Conservation (phyloP, 305 asterid species). For the Fraxinus paxiana region DNA sequence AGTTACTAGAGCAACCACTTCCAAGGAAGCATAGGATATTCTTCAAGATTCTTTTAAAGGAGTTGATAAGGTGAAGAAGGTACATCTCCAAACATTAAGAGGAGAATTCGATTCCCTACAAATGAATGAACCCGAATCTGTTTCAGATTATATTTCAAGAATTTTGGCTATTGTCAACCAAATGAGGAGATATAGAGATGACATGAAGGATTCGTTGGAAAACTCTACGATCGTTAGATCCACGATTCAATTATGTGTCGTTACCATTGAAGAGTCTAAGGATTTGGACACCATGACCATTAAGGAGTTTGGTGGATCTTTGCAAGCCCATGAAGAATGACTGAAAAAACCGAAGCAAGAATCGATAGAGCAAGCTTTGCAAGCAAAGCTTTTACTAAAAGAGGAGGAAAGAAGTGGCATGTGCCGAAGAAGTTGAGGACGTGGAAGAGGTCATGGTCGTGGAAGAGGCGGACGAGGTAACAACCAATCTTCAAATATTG, state of each 20-base stretch:
- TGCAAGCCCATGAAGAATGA: not conserved
- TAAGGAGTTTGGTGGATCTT: not conserved
- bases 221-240: not conserved
- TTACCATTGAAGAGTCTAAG: constrained; percentile 14
- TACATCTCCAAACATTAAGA: not conserved
- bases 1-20: not conserved
- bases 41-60: not conserved
- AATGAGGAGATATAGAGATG: not conserved
- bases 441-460: no score
- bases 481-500: no score
- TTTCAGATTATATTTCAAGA: not conserved
- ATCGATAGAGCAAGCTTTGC: not conserved
- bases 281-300: constrained; percentile 13
- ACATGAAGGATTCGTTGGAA: not conserved
- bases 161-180: not conserved
- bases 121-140: not conserved
- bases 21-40: not conserved
- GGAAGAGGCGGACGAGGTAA: no score
- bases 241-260: not conserved
- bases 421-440: no score
- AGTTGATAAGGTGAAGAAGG: constrained; percentile 1
- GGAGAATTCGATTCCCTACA: not conserved
- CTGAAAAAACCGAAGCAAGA: not conserved
- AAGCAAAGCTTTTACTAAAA: not conserved
- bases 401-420: not conserved